Conservation (phyloP, 768 basidiomycete species). For the Lactifluus piperatus region DNA sequence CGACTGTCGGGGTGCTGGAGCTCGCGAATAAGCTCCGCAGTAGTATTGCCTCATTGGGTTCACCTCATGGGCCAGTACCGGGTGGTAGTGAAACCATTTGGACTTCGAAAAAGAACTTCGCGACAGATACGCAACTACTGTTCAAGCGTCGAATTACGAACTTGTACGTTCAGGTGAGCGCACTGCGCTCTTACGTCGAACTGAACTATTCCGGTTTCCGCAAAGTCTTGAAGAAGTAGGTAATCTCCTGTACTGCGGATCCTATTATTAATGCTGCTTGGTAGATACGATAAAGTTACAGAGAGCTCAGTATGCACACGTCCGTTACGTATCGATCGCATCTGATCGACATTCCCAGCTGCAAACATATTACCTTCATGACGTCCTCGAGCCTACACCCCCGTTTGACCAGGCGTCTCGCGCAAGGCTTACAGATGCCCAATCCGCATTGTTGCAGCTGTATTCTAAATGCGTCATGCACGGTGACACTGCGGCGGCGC, state of each 20-base stretch:
- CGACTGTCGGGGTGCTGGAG: slow-evolving; percentile 9
- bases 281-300: slow-evolving; percentile 93
- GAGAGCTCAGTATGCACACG: slow-evolving; percentile 44
- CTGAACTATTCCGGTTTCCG: slow-evolving; percentile 90
- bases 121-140: slow-evolving; percentile 71
- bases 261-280: slow-evolving; percentile 4
- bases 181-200: slow-evolving; percentile 80
- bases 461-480: slow-evolving; percentile 82
- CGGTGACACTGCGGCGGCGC: slow-evolving; percentile 59
- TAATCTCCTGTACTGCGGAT: slow-evolving; percentile 7
- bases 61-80: slow-evolving; percentile 32
- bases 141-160: slow-evolving; percentile 86
- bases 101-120: slow-evolving; percentile 72
- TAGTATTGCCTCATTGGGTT: slow-evolving; percentile 40
- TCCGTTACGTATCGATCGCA: neutral
- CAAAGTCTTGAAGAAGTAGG: slow-evolving; percentile 92
- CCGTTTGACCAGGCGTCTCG: slow-evolving; percentile 66
- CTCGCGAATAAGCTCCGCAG: slow-evolving; percentile 39
- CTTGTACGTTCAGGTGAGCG: slow-evolving; percentile 67
- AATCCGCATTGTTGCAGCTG: slow-evolving; percentile 52
- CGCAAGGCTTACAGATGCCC: slow-evolving; percentile 48
- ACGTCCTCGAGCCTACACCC: slow-evolving; percentile 50
- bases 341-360: slow-evolving; percentile 35
- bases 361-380: slow-evolving; percentile 68
- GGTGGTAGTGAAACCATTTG: slow-evolving; percentile 47